Evolutionary conservation across 2,329 filamentous ascomycete genomes (phyloP).

Genomic region (Cordyceps cicadae): DNA sequence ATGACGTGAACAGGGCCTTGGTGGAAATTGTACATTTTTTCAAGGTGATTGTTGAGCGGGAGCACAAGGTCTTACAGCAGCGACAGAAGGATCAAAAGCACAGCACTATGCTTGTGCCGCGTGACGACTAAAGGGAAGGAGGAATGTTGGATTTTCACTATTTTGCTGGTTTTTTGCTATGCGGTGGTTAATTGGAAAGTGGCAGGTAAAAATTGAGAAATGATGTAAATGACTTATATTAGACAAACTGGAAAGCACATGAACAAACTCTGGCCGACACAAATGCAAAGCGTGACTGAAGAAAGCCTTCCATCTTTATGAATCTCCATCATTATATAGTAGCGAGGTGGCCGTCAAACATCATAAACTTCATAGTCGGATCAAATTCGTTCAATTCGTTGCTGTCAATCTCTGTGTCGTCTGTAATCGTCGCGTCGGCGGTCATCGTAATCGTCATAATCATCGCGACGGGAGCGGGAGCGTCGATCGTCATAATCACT

Average conservation of each 20-base stretch:
- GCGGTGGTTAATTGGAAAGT: neutral
- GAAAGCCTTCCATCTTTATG: neutral
- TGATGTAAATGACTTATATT: neutral
- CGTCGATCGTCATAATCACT: neutral
- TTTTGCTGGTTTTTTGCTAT: neutral
- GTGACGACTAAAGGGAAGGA: neutral
- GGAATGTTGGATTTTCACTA: no score
- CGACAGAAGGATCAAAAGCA: conserved; percentile 15
- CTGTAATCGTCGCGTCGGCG: conserved; percentile 7
- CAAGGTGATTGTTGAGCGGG: conserved; percentile 42
- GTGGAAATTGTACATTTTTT: conserved; percentile 47
- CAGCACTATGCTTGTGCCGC: neutral
- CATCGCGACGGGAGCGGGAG: neutral
- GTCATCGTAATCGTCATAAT: conserved; percentile 14
- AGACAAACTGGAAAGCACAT: neutral
- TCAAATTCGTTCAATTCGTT: conserved; percentile 13
- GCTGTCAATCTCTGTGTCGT: conserved; percentile 9
- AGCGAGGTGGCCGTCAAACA: neutral
- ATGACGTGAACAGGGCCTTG: conserved; percentile 36
- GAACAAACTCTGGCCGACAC: neutral
- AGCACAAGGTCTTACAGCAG: conserved; percentile 23
- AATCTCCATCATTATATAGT: neutral
- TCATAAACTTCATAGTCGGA: neutral
- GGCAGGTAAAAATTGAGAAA: no score
- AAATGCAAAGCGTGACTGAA: neutral